phyloP scores from a whole-genome alignment of 2,329 filamentous ascomycete genomes.

The Ophiosphaerella korrae region DNA sequence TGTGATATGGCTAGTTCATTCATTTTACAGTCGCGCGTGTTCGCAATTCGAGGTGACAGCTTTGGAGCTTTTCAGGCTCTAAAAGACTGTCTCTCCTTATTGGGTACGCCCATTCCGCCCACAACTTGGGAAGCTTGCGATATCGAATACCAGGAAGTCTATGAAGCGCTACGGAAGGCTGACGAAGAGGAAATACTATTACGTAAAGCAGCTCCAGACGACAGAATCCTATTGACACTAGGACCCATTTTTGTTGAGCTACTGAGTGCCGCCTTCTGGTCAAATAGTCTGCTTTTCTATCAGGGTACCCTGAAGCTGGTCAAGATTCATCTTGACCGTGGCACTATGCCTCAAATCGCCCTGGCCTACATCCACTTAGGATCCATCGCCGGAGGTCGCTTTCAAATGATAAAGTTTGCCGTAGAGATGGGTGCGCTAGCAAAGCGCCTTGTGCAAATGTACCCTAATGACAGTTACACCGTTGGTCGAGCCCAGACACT shows the following conservation, averaged over 20 bases:
- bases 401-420: constrained; percentile 72
- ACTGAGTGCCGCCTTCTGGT: constrained; percentile 74
- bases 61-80: constrained; percentile 71
- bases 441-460: constrained; percentile 67
- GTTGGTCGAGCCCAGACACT: constrained; percentile 72
- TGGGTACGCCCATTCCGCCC: constrained; percentile 70
- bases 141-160: constrained; percentile 65
- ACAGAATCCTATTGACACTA: constrained; percentile 64
- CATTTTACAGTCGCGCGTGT: constrained; percentile 80
- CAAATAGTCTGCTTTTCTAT: constrained; percentile 73
- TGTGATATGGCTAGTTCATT: constrained; percentile 84
- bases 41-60: constrained; percentile 74
- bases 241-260: constrained; percentile 75
- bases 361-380: constrained; percentile 71
- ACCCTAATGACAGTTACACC: constrained; percentile 61
- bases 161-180: constrained; percentile 47
- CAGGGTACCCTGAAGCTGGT: constrained; percentile 71
- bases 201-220: constrained; percentile 47
- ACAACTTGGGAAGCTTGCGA: constrained; percentile 80
- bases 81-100: constrained; percentile 68
- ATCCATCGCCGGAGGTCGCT: constrained; percentile 69
- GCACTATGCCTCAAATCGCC: constrained; percentile 71
- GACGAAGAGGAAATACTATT: constrained; percentile 56
- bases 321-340: constrained; percentile 66
- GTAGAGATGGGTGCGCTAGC: constrained; percentile 67